Evolutionary conservation across 2,329 filamentous ascomycete species (phyloP).

Genomic region (Ophiostoma sp.): DNA sequence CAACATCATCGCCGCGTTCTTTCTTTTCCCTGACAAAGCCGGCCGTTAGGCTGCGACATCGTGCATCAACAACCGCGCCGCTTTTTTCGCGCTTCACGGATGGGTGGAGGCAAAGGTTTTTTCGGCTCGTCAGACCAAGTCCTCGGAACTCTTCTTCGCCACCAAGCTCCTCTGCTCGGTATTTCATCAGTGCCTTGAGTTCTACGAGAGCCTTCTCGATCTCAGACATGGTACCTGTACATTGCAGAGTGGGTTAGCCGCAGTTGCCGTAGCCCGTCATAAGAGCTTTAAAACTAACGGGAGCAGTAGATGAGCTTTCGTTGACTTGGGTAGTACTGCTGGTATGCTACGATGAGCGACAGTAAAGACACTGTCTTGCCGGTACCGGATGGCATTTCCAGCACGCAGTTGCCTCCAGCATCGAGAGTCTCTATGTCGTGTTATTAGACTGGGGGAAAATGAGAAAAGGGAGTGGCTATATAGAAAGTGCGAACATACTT

Average conservation of each 20-base stretch:
- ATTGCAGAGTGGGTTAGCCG: not conserved
- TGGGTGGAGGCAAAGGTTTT: conserved; percentile 94
- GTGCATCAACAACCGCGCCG: conserved; percentile 88
- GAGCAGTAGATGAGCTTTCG: conserved; percentile 98
- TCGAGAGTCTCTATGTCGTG: conserved; percentile 69
- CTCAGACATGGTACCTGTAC: conserved; percentile 87
- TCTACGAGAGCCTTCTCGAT: conserved; percentile 97
- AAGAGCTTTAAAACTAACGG: conserved; percentile 49
- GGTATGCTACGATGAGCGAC: conserved; percentile 94
- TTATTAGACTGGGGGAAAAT: conserved; percentile 20
- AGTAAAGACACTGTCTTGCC: conserved; percentile 95
- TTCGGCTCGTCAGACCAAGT: conserved; percentile 89
- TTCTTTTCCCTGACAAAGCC: conserved; percentile 98
- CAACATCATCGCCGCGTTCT: conserved; percentile 88
- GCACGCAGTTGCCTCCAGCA: conserved; percentile 88
- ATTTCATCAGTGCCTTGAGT: conserved; percentile 91
- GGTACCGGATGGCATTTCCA: conserved; percentile 98
- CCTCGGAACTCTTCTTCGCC: conserved; percentile 90
- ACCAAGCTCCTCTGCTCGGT: conserved; percentile 84
- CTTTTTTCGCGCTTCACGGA: conserved; percentile 97
- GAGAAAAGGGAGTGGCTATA: not conserved
- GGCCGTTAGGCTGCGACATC: conserved; percentile 91
- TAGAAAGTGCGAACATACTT: conserved; percentile 40
- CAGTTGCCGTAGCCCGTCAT: not conserved
- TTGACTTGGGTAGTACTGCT: conserved; percentile 88